Evolutionary conservation across 768 basidiomycete species (phyloP).

Genomic region (Tylopilus cervinicoccineus): DNA sequence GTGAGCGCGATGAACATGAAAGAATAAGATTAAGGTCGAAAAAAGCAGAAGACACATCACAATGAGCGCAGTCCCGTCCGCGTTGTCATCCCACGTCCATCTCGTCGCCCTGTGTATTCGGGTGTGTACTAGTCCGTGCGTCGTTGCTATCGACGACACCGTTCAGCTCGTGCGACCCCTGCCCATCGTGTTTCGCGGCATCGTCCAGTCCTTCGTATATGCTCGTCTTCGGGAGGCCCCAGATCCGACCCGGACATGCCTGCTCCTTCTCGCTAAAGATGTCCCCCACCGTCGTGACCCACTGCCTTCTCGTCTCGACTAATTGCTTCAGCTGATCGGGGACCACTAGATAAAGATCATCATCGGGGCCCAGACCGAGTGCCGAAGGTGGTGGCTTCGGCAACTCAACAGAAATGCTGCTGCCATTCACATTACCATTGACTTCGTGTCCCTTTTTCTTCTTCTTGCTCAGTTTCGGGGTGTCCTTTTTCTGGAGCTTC

Average conservation of each 20-base stretch:
- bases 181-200: constrained; percentile 43
- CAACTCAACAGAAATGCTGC: constrained; percentile 30
- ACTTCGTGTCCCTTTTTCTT: constrained; percentile 58
- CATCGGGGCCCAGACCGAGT: constrained; percentile 64
- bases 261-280: constrained; percentile 74
- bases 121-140: constrained; percentile 30
- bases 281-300: constrained; percentile 72
- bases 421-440: constrained; percentile 31
- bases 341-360: constrained; percentile 58
- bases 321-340: constrained; percentile 67
- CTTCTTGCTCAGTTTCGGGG: constrained; percentile 64
- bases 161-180: constrained; percentile 20
- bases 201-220: constrained; percentile 75
- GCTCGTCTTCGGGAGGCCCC: constrained; percentile 73
- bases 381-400: constrained; percentile 68
- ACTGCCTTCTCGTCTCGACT: constrained; percentile 71
- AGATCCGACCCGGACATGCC: constrained; percentile 63
- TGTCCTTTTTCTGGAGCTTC: constrained; percentile 81
- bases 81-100: constrained; percentile 75
- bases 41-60: background rate
- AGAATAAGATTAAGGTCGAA: constrained; percentile 24
- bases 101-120: constrained; percentile 50
- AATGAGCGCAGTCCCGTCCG: constrained; percentile 5
- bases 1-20: constrained; percentile 25
- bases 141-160: constrained; percentile 16